Evolutionary conservation across 345 rosid species (phyloP).

Genomic region (Laguncularia racemosa): DNA sequence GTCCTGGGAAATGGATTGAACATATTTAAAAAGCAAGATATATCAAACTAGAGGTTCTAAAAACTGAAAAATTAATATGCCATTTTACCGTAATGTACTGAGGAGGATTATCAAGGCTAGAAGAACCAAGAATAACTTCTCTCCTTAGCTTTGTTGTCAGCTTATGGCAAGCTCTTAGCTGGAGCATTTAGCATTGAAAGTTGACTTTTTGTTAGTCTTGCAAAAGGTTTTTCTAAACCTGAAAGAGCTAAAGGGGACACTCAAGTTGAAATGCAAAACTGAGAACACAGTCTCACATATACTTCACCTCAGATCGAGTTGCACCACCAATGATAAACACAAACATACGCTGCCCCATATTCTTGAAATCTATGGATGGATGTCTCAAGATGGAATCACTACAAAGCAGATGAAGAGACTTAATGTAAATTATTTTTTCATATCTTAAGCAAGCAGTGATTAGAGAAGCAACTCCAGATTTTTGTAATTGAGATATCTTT

Average conservation of each 20-base stretch:
- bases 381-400: constrained; percentile 64
- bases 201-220: not conserved
- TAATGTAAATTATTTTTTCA: not conserved
- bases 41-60: not conserved
- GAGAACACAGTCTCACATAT: not conserved
- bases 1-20: not conserved
- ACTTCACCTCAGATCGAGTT: constrained; percentile 84
- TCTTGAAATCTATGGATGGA: constrained; percentile 47
- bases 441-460: not conserved
- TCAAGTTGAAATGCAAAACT: not conserved
- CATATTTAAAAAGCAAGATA: not conserved
- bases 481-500: not conserved
- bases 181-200: constrained; percentile 9
- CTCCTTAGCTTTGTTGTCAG: constrained; percentile 72
- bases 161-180: constrained; percentile 91
- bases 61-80: not conserved
- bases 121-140: constrained; percentile 76
- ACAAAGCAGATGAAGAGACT: not conserved
- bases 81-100: constrained; percentile 54
- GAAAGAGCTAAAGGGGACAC: not conserved
- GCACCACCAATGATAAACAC: constrained; percentile 90
- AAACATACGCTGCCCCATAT: constrained; percentile 83
- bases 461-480: not conserved
- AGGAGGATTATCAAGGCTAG: constrained; percentile 82
- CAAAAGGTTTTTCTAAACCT: too few relatives aligned